A percentile compares a stretch with the other conserved stretches of the same genome.
Evolutionary conservation across 768 basidiomycete species (phyloP).

Genomic region (Hericium rajendrae): DNA sequence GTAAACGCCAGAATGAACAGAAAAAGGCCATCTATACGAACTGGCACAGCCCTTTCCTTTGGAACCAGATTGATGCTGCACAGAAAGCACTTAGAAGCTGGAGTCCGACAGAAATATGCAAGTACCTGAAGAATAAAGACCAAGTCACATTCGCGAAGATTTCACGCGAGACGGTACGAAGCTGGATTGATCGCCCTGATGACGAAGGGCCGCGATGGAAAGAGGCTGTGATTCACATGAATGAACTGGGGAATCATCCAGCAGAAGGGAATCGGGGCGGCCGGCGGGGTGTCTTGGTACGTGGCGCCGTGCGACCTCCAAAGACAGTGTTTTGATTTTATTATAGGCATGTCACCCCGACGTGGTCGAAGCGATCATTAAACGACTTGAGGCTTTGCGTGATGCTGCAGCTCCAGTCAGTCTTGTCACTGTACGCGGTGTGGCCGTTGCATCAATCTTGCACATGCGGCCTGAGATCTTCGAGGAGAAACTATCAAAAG

Average conservation of each 20-base stretch:
- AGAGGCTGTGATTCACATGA: too few species aligned
- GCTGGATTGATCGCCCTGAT: not conserved
- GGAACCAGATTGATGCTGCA: not conserved
- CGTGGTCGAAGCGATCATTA: not conserved
- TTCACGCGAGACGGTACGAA: not conserved
- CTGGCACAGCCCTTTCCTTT: not conserved
- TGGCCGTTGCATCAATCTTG: conserved; percentile 23
- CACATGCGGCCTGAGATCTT: conserved; percentile 21
- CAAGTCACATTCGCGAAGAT: too few species aligned
- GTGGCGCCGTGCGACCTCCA: too few species aligned
- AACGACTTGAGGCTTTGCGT: not conserved
- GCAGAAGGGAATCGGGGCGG: too few species aligned
- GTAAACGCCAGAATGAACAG: too few species aligned
- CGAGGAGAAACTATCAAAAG: conserved; percentile 7
- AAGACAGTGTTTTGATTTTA: not conserved
- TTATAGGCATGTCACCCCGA: not conserved
- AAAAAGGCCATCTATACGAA: not conserved
- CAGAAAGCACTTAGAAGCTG: not conserved
- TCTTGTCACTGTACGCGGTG: conserved; percentile 18
- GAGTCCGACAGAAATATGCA: too few species aligned
- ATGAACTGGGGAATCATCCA: too few species aligned
- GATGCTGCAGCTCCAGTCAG: not conserved
- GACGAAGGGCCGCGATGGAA: too few species aligned
- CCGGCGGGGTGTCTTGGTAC: too few species aligned
- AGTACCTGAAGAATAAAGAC: too few species aligned